Conservation (phyloP, 2,329 filamentous ascomycete species). For the Claviceps sp. region DNA sequence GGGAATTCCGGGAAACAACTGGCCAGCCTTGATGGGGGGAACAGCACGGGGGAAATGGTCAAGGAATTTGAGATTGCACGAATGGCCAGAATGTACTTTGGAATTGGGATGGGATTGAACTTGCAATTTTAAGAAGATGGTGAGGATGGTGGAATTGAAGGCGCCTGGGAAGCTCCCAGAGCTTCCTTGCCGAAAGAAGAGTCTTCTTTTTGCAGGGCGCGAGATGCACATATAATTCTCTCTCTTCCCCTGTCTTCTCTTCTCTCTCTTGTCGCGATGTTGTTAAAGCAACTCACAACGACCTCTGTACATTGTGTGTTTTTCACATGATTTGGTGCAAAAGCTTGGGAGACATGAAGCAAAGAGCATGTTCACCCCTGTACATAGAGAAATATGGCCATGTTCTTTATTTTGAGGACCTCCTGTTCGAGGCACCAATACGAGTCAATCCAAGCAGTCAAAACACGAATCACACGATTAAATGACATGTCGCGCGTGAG, state of each 20-base stretch:
- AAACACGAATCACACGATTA: background rate
- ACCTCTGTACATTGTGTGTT: constrained; percentile 20
- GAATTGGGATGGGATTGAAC: background rate
- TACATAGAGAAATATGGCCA: background rate
- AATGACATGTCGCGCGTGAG: too few relatives aligned
- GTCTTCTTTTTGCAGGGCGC: background rate
- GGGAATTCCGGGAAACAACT: constrained; percentile 12
- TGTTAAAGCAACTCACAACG: constrained; percentile 12
- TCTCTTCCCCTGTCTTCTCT: background rate
- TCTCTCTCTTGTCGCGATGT: constrained; percentile 1
- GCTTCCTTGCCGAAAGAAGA: background rate
- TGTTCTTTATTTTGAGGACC: background rate
- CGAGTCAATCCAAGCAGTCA: constrained; percentile 1
- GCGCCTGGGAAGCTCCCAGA: background rate
- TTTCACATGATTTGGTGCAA: background rate
- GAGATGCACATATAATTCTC: background rate
- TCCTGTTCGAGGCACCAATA: background rate
- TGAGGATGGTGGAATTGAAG: background rate
- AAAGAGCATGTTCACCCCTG: background rate
- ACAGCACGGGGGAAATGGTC: constrained; percentile 1
- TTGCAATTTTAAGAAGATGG: background rate
- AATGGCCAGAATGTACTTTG: constrained; percentile 8
- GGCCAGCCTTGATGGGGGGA: constrained; percentile 13
- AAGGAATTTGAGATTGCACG: constrained; percentile 21
- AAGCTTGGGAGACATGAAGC: background rate